Conservation (phyloP, 495 filamentous ascomycete species). For the Apodospora peruviana region DNA sequence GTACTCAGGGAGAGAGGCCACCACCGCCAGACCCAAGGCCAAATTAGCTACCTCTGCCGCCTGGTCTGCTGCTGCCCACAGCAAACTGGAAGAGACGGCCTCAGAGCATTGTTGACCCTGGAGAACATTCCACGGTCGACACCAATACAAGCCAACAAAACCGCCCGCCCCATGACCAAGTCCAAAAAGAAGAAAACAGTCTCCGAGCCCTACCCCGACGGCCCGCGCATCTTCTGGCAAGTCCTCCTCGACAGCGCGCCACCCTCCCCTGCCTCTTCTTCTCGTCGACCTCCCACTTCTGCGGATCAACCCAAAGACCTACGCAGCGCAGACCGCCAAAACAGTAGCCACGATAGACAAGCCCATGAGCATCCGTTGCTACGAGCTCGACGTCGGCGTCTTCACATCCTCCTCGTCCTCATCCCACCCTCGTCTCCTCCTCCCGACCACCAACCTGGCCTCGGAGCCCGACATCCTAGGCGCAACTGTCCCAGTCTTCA, state of each 20-base stretch:
- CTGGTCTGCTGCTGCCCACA: too few species aligned
- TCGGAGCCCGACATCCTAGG: conserved; percentile 13
- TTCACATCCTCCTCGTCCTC: conserved; percentile 2
- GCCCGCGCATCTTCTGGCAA: conserved; percentile 13
- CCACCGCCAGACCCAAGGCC: neutral
- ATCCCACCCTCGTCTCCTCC: conserved; percentile 7
- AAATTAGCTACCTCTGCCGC: neutral
- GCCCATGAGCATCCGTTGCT: conserved; percentile 16
- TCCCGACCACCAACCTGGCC: conserved; percentile 12
- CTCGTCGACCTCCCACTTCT: conserved; percentile 29
- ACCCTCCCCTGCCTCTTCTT: conserved; percentile 34
- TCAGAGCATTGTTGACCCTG: too few species aligned
- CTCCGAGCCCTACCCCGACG: conserved; percentile 7
- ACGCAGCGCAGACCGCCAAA: conserved; percentile 32
- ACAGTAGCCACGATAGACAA: conserved; percentile 19
- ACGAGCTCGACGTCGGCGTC: conserved; percentile 37
- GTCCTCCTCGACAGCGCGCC: conserved; percentile 39
- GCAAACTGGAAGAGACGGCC: too few species aligned
- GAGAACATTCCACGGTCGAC: too few species aligned
- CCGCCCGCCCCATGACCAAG: neutral
- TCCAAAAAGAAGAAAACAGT: neutral
- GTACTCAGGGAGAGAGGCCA: too few species aligned
- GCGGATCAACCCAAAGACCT: conserved; percentile 24
- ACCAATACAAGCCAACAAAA: neutral
- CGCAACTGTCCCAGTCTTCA: conserved; percentile 23